Base-by-base conservation (phyloP, 371 early-diverging fungal species). In the Fennellomyces sp. region DNA sequence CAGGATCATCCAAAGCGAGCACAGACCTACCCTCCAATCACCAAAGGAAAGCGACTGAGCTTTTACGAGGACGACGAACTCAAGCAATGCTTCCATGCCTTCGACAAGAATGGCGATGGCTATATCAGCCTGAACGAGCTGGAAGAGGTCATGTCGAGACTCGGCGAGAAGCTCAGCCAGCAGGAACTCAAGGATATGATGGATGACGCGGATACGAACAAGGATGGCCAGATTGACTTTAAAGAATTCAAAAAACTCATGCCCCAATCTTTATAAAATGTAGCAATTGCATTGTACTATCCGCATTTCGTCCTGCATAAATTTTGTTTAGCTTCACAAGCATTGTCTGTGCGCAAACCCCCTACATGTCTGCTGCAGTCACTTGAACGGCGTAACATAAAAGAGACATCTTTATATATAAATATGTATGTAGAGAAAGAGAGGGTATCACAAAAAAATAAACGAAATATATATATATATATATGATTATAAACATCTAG, bases 131-230 rank as follows among this genome's bases (percentile, higher is more conserved):
- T 87, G 27, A 78, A 84, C 52, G 88, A 91, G 41, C 60, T 91
- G 28, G 73, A 82, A 54, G 69, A 88, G 6, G 86, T 91, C 11
- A 86, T 89, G n/a, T 65, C 68, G 13, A 86, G 87, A 56, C 69
- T 91, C 2, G 88, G 87, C 15, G 88, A 91, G 55, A 66, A 76
- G 39, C 56, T 91, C 45, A 84, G 83, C 4, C 84, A 85, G 26
- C 84, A 88, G 49, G 91, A 91, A 52, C 58, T 92, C 27, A 84
- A 81, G 56, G 89, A 89, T 60, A 90, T 92, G 91, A 88, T 92
- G 58, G 81, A 85, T 25, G 90, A 91, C 61, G 90, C 87, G 2
- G 91, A 89, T 64, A 65, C 78, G 15, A 86, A 90, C 63, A 78
- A 83, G 0, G 87, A 88, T 66, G 88, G 88, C 8, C 80, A 72